Evolutionary conservation across 1,284 basidiomycete genomes (phyloP).

Genomic region (Kwoniella shivajii): DNA sequence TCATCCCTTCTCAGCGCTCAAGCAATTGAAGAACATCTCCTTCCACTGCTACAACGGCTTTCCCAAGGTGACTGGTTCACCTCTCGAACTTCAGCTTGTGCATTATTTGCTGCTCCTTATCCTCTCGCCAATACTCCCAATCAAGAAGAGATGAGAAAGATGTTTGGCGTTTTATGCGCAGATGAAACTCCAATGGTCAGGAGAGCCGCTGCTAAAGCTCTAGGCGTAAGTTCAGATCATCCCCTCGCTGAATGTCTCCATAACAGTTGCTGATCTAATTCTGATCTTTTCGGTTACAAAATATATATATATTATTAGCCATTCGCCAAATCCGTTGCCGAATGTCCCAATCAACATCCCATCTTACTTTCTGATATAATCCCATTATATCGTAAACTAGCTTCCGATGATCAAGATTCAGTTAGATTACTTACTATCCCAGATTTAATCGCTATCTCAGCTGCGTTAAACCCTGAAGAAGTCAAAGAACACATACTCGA

Average conservation of each 20-base stretch:
- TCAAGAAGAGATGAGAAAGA: conserved; percentile 88
- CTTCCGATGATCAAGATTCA: conserved; percentile 97
- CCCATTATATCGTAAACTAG: conserved; percentile 90
- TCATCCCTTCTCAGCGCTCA: conserved; percentile 73
- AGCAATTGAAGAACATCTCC: conserved; percentile 88
- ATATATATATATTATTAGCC: conserved; percentile 58
- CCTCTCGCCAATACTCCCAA: conserved; percentile 69
- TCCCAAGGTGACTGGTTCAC: conserved; percentile 99
- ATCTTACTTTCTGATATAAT: conserved; percentile 80
- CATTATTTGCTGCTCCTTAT: conserved; percentile 93
- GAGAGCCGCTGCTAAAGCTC: conserved; percentile 92
- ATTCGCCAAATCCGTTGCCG: conserved; percentile 65
- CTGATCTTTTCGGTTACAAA: too few species aligned
- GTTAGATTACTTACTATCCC: conserved; percentile 95
- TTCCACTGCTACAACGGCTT: conserved; percentile 87
- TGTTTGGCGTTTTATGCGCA: conserved; percentile 77
- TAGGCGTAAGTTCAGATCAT: conserved; percentile 79
- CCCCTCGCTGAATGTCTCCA: not conserved
- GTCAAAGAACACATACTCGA: conserved; percentile 88
- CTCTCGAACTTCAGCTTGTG: conserved; percentile 93
- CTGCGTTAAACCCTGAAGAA: conserved; percentile 79
- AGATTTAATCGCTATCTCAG: conserved; percentile 89
- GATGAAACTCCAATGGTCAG: conserved; percentile 99
- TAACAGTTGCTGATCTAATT: not conserved
- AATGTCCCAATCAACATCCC: conserved; percentile 68